These are phyloP conservation scores for Sugiyamaella neomexicana DNA, from an alignment of 1,139 yeast species.

Conservation along the genomic window DNA sequence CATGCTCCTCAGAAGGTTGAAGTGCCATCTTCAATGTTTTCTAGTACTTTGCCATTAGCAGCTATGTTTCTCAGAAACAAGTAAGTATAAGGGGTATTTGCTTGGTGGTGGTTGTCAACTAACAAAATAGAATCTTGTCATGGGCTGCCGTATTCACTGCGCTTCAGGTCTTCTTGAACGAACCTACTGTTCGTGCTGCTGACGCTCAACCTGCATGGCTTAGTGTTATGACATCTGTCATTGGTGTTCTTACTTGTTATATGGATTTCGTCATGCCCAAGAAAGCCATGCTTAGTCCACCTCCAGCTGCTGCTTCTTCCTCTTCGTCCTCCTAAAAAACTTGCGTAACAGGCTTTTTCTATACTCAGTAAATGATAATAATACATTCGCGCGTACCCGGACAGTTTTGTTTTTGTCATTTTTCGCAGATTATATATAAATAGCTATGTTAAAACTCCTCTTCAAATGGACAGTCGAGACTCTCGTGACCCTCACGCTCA, in stretches of 20 bases:
- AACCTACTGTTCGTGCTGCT: slow-evolving; percentile 44
- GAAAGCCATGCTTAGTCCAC: slow-evolving; percentile 21
- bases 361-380: not conserved
- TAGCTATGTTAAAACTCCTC: slow-evolving; percentile 45
- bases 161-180: slow-evolving; percentile 52
- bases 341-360: not conserved
- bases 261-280: slow-evolving; percentile 41
- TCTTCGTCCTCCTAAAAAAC: slow-evolving; percentile 5
- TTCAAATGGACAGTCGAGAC: slow-evolving; percentile 85
- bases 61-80: slow-evolving; percentile 56
- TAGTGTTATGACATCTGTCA: slow-evolving; percentile 35
- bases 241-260: slow-evolving; percentile 40
- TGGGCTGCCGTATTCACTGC: slow-evolving; percentile 58
- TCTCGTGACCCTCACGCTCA: slow-evolving; percentile 84
- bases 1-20: slow-evolving; percentile 34
- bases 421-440: not conserved
- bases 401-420: too few species aligned
- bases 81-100: slow-evolving; percentile 23
- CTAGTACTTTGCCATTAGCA: slow-evolving; percentile 62
- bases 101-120: not conserved
- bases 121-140: slow-evolving; percentile 49
- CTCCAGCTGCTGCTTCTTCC: slow-evolving; percentile 19
- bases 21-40: slow-evolving; percentile 41
- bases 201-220: slow-evolving; percentile 40
- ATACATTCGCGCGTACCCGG: too few species aligned